Conservation (phyloP, 169 alveolate species). For the Neospora caninum region DNA sequence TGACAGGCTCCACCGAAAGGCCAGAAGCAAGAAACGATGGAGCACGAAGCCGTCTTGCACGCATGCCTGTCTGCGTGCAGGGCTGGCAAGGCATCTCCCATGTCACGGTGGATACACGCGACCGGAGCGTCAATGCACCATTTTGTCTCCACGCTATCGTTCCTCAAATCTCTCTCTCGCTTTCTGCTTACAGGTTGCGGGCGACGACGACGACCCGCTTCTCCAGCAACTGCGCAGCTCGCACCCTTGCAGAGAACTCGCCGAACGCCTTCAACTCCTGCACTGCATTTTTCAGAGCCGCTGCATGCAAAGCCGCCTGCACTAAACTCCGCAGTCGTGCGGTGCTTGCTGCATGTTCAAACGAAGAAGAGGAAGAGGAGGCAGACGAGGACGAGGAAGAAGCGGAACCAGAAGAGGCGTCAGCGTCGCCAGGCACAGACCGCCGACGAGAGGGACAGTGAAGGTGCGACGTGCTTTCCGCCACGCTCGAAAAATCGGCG, state of each 20-base stretch:
- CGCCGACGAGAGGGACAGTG: neutral
- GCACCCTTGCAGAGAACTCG: neutral
- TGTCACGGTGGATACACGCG: too few relatives aligned
- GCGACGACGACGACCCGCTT: neutral
- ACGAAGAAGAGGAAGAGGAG: neutral
- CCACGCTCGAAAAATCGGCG: neutral
- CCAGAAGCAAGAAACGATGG: too few relatives aligned
- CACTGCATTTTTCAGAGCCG: neutral
- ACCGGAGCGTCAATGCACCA: too few relatives aligned
- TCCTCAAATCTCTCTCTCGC: too few relatives aligned
- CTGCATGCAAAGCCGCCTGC: neutral
- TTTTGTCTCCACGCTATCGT: too few relatives aligned
- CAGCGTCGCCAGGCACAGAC: neutral
- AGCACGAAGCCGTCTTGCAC: too few relatives aligned
- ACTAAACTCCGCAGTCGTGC: neutral
- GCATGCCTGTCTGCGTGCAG: too few relatives aligned
- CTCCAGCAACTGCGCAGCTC: constrained; percentile 2
- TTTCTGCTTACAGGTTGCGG: neutral
- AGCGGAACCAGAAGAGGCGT: neutral
- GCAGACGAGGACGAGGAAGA: neutral
- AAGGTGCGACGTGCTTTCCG: neutral
- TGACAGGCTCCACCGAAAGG: too few relatives aligned
- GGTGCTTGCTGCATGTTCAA: neutral
- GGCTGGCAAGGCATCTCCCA: too few relatives aligned
- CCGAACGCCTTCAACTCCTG: neutral